Evolutionary conservation across 352 stramenopile species (phyloP), one percentile per base, ranked within the genome.

Genomic region (Globisporangium solare): DNA sequence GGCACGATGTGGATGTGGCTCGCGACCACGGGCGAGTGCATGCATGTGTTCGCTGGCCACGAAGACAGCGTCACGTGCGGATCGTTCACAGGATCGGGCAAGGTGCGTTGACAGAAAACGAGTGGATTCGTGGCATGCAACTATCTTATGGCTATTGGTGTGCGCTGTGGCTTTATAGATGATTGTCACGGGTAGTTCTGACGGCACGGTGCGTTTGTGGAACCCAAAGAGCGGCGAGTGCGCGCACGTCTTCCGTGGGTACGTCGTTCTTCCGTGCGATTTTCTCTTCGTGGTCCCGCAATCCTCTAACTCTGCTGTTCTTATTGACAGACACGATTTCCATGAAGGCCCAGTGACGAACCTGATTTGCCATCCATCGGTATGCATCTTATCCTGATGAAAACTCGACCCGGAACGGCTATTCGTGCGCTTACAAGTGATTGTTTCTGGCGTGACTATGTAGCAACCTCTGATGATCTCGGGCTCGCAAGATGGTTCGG

Each of bases 31-130:
- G 94, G 95, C 49, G 85, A 97, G 58, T 99, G 96, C 84, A 96
- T 99, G 75, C 79, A 98, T 66, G 96, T 99, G 21, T 98, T 99
- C 80, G 94, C 96, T 14, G 96, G 96, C 47, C 96, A 99, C 64
- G 95, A 99, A 67, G 90, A 94, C 21, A 81, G 83, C 18, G 92
- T 99, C 17, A 98, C 90, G 4, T 97, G 91, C 54, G 95, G 94
- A 10, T 79, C 75, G 11, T 99, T 99, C 69, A 98, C 92, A 5
- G 80, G 85, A 42, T 96, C 97, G 54, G 96, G 96, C 62, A 98
- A 98, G 78, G 88, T 89, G 46, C 22, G 71, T 15, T 6, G 2
- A 18, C n/a, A 13, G 24, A 17, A 18, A 55, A 12, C 27, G 56
- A 8, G 27, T 10, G 27, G 7, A 35, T 35, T 35, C 56, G 27